These are phyloP conservation scores for Aspergillus bridgeri DNA, from an alignment of 495 filamentous ascomycete genomes.

Conservation along the genomic window DNA sequence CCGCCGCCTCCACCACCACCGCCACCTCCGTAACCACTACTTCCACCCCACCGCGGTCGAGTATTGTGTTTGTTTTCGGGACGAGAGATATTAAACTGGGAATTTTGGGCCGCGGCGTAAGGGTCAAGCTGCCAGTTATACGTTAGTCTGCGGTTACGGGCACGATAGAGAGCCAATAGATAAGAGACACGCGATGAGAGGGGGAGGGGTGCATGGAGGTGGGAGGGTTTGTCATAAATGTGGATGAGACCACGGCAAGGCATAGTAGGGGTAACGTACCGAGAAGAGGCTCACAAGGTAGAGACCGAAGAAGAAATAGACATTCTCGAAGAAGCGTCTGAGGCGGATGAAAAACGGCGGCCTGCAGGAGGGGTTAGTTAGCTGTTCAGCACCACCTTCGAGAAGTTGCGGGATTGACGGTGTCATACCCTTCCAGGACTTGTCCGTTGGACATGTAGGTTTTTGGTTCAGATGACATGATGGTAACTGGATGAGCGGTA, in stretches of 20 bases:
- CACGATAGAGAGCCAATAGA: background rate
- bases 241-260: too few relatives aligned
- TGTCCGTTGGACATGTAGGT: conserved; percentile 40
- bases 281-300: conserved; percentile 44
- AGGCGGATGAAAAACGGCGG: conserved; percentile 44
- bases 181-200: background rate
- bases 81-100: conserved; percentile 55
- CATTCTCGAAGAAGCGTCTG: conserved; percentile 40
- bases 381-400: conserved; percentile 21
- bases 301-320: conserved; percentile 44
- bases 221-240: too few relatives aligned
- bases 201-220: too few relatives aligned
- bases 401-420: conserved; percentile 4
- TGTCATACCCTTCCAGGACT: conserved; percentile 29
- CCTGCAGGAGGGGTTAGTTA: conserved; percentile 32
- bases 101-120: conserved; percentile 60
- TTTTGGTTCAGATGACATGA: conserved; percentile 33
- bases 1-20: conserved; percentile 29
- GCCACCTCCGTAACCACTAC: conserved; percentile 20
- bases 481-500: conserved; percentile 1
- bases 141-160: background rate
- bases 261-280: too few relatives aligned
- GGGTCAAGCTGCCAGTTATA: conserved; percentile 55
- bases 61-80: conserved; percentile 19
- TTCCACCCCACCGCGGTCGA: conserved; percentile 23